Conservation (phyloP, 306 rosid genomes). For the Trifolium repens region DNA sequence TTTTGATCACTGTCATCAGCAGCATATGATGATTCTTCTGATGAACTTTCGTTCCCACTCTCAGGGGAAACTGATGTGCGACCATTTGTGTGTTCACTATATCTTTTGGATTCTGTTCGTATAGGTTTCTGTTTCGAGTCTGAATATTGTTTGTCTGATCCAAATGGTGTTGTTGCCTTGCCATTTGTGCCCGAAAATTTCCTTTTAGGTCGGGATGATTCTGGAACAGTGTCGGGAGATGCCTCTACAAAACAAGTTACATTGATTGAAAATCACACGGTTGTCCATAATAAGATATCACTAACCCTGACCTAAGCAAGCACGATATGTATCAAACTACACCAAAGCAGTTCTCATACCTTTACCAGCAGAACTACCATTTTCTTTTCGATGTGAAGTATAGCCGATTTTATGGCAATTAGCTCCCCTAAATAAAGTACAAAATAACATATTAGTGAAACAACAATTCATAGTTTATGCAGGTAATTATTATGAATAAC, state of each 20-base stretch:
- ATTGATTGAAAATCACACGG: conserved; percentile 25
- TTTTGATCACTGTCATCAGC: conserved; percentile 52
- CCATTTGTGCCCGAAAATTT: conserved; percentile 48
- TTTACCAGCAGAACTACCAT: conserved; percentile 44
- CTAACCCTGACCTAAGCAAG: conserved; percentile 26
- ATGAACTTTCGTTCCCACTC: conserved; percentile 38
- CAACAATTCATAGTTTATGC: conserved; percentile 1
- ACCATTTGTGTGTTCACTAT: conserved; percentile 37
- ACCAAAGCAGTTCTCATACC: conserved; percentile 55
- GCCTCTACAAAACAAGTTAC: conserved; percentile 51
- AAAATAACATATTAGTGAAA: conserved; percentile 26
- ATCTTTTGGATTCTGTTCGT: conserved; percentile 47
- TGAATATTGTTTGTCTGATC: conserved; percentile 42
- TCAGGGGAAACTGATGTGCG: conserved; percentile 34
- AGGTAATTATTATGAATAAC: conserved; percentile 6
- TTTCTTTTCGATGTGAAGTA: conserved; percentile 53
- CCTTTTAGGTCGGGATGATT: conserved; percentile 49
- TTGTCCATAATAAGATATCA: conserved; percentile 1
- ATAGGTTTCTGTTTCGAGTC: conserved; percentile 42
- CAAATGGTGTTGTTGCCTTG: conserved; percentile 46
- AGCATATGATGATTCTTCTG: conserved; percentile 49
- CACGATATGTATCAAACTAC: conserved; percentile 5
- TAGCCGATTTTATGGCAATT: conserved; percentile 85
- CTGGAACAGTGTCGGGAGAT: conserved; percentile 57
- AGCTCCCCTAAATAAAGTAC: conserved; percentile 55